These are phyloP conservation scores for Boletus sp. DNA, from an alignment of 1,284 basidiomycete genomes.

Conservation along the genomic window DNA sequence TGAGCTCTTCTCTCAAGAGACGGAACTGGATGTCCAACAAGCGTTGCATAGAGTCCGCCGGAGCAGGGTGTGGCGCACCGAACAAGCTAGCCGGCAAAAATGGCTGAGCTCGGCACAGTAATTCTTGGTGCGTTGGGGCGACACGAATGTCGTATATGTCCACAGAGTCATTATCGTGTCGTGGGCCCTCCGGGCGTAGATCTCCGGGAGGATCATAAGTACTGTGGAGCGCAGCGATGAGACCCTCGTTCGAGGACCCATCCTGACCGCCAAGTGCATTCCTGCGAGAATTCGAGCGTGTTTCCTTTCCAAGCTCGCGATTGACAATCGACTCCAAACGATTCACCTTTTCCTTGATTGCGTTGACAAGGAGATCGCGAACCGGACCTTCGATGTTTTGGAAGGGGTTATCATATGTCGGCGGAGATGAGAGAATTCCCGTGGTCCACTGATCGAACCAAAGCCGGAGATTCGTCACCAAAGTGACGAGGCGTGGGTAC, in stretches of 20 bases:
- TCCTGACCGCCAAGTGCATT: neutral
- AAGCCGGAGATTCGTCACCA: conserved; percentile 40
- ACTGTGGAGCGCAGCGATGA: conserved; percentile 38
- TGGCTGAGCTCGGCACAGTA: conserved; percentile 42
- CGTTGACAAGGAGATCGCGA: conserved; percentile 37
- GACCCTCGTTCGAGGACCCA: conserved; percentile 27
- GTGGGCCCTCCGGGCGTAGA: conserved; percentile 44
- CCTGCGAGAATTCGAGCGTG: conserved; percentile 19
- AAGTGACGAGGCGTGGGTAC: conserved; percentile 42
- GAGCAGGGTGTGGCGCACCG: conserved; percentile 57
- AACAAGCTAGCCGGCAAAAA: conserved; percentile 58
- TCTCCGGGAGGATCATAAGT: conserved; percentile 55
- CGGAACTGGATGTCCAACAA: conserved; percentile 70
- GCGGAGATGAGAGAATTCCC: conserved; percentile 35
- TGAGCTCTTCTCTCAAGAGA: conserved; percentile 64
- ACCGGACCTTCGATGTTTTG: conserved; percentile 24
- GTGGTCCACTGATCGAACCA: conserved; percentile 49
- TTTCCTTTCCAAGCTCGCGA: conserved; percentile 29
- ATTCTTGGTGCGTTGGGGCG: conserved; percentile 60
- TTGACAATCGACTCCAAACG: conserved; percentile 45
- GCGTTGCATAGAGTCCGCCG: conserved; percentile 51
- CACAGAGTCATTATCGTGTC: conserved; percentile 63
- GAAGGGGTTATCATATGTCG: conserved; percentile 37
- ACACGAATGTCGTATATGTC: conserved; percentile 56
- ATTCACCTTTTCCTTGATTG: conserved; percentile 39